A percentile compares a stretch with the other conserved stretches of the same genome.
Conservation (phyloP, 1,139 yeast genomes). For the Taphrina deformans region DNA sequence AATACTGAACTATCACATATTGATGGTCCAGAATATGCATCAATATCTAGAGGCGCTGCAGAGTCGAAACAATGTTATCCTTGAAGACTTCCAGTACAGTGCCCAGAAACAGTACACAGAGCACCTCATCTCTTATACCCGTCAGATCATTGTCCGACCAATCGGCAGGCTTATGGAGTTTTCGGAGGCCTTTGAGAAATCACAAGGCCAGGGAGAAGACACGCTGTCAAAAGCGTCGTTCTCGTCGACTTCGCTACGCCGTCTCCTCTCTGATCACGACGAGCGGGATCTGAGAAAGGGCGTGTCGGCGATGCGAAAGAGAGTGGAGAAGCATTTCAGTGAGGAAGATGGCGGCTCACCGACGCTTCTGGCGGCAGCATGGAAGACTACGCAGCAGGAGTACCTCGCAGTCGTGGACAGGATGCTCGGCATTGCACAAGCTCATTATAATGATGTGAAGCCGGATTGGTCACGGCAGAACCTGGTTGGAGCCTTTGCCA, state of each 20-base stretch:
- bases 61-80: slow-evolving; percentile 43
- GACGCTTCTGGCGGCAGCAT: slow-evolving; percentile 42
- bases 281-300: slow-evolving; percentile 59
- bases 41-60: slow-evolving; percentile 57
- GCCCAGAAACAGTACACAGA: slow-evolving; percentile 50
- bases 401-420: slow-evolving; percentile 51
- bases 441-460: slow-evolving; percentile 49
- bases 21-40: slow-evolving; percentile 64
- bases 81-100: slow-evolving; percentile 44
- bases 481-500: slow-evolving; percentile 5
- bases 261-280: slow-evolving; percentile 59
- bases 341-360: slow-evolving; percentile 43
- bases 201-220: slow-evolving; percentile 46
- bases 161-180: slow-evolving; percentile 68
- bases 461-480: slow-evolving; percentile 10
- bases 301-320: slow-evolving; percentile 57
- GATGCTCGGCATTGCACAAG: slow-evolving; percentile 49
- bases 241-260: slow-evolving; percentile 59
- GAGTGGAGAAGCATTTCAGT: slow-evolving; percentile 61
- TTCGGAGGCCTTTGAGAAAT: slow-evolving; percentile 62
- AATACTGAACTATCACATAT: slow-evolving; percentile 58
- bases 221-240: slow-evolving; percentile 66
- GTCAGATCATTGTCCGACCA: slow-evolving; percentile 55
- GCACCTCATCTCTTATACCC: slow-evolving; percentile 55
- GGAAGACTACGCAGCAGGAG: slow-evolving; percentile 57